Conservation (phyloP, 345 rosid species). For the Cardamine chenopodiifolia region DNA sequence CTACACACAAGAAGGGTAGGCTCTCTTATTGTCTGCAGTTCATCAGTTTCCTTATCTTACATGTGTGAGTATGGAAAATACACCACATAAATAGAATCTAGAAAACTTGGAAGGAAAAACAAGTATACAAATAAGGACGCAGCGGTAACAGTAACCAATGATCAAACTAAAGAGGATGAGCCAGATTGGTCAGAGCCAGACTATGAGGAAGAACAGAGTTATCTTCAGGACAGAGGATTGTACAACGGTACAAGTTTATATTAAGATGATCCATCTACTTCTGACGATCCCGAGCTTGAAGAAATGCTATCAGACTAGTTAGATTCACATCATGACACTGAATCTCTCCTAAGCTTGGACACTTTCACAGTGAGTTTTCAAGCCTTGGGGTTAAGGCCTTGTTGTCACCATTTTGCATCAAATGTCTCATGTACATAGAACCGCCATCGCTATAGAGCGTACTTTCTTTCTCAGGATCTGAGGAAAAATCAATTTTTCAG, state of each 20-base stretch:
- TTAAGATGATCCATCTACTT: constrained; percentile 51
- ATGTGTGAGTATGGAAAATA: not conserved
- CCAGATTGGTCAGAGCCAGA: constrained; percentile 66
- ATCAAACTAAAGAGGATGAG: constrained; percentile 56
- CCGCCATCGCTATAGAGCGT: constrained; percentile 21
- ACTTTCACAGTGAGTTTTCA: constrained; percentile 18
- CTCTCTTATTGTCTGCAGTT: not conserved
- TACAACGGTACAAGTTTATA: constrained; percentile 59
- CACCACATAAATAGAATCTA: constrained; percentile 37
- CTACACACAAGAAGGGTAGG: constrained; percentile 93
- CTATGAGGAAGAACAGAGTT: constrained; percentile 64
- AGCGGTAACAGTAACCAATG: constrained; percentile 47
- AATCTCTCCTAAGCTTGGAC: constrained; percentile 27
- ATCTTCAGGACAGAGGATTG: constrained; percentile 47
- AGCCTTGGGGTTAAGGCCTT: constrained; percentile 12
- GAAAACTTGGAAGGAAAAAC: constrained; percentile 67
- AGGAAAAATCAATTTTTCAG: constrained; percentile 19
- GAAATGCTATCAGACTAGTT: constrained; percentile 76
- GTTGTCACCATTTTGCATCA: constrained; percentile 23
- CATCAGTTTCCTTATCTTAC: constrained; percentile 3
- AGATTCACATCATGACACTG: constrained; percentile 16
- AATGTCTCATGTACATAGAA: constrained; percentile 41
- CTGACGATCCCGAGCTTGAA: constrained; percentile 84
- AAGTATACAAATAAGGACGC: constrained; percentile 40
- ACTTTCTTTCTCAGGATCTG: constrained; percentile 19